Percentiles rank a stretch among this genome's conserved stretches.
phyloP scores from a whole-genome alignment of 495 filamentous ascomycete genomes.

The Astrothelium macrocarpum region DNA sequence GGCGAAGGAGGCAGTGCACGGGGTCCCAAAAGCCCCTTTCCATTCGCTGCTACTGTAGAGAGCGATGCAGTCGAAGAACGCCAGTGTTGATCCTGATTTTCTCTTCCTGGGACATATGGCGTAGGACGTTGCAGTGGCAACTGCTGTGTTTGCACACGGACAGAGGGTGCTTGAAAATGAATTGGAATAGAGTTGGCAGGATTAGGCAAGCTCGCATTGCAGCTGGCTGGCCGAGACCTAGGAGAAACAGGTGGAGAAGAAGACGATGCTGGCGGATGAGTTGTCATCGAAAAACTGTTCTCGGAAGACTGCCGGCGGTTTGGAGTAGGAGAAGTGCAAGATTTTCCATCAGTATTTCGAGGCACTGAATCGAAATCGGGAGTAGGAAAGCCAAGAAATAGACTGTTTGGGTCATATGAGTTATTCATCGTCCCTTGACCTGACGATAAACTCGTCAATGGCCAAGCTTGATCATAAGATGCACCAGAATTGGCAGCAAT shows the following conservation, averaged over 20 bases:
- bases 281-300: not conserved
- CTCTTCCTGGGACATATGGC: not conserved
- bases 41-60: constrained; percentile 15
- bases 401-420: not conserved
- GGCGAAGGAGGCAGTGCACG: constrained; percentile 19
- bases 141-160: not conserved
- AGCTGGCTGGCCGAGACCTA: not conserved
- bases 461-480: constrained; percentile 1
- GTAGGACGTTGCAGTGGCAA: not conserved
- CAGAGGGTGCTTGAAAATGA: not conserved
- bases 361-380: not conserved
- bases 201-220: not conserved
- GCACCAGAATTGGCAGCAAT: not conserved
- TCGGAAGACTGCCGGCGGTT: not conserved
- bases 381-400: not conserved
- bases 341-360: not conserved
- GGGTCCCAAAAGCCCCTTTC: constrained; percentile 16
- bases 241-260: not conserved
- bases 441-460: not conserved
- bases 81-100: not conserved
- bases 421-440: not conserved
- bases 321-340: not conserved
- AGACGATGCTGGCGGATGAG: not conserved
- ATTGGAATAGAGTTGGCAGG: not conserved
- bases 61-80: constrained; percentile 12